Conservation (phyloP, 169 alveolate genomes). For the Theileria orientalis region DNA sequence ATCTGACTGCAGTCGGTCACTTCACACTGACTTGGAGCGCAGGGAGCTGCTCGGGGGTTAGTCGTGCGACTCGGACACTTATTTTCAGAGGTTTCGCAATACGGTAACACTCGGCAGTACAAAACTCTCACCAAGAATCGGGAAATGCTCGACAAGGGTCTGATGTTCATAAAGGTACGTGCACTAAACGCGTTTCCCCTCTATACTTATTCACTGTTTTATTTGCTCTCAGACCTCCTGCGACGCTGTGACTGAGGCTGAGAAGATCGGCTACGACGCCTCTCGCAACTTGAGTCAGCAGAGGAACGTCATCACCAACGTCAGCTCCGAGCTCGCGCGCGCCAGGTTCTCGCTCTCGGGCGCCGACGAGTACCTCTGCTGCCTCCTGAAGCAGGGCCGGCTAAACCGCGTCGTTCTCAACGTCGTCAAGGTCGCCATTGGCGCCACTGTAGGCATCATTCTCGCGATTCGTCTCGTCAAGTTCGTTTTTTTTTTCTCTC, state of each 20-base stretch:
- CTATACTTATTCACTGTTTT: too few relatives aligned
- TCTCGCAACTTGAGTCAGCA: constrained; percentile 43
- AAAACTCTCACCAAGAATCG: constrained; percentile 38
- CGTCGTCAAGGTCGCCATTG: constrained; percentile 34
- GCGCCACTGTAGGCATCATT: constrained; percentile 14
- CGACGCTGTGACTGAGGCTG: constrained; percentile 61
- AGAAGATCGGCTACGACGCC: constrained; percentile 53
- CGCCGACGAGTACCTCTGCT: constrained; percentile 59
- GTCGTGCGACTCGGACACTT: background rate
- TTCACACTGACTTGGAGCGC: constrained; percentile 53
- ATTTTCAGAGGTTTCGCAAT: constrained; percentile 4
- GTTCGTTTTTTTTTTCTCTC: background rate
- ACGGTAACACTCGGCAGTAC: constrained; percentile 21
- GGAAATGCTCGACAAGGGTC: constrained; percentile 47
- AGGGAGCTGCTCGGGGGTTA: constrained; percentile 54
- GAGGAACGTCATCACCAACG: constrained; percentile 39
- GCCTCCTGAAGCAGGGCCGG: constrained; percentile 61
- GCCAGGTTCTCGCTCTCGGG: constrained; percentile 23
- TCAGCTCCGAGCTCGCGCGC: constrained; percentile 10
- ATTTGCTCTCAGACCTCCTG: constrained; percentile 33
- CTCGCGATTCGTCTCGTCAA: constrained; percentile 19
- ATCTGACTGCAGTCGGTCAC: constrained; percentile 35
- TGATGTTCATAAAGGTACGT: constrained; percentile 27
- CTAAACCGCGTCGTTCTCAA: constrained; percentile 49
- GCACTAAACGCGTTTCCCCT: background rate